Evolutionary conservation across 805 yeast species (phyloP), one percentile per base, ranked within the genome.

Genomic region (Henningerozyma blattae): DNA sequence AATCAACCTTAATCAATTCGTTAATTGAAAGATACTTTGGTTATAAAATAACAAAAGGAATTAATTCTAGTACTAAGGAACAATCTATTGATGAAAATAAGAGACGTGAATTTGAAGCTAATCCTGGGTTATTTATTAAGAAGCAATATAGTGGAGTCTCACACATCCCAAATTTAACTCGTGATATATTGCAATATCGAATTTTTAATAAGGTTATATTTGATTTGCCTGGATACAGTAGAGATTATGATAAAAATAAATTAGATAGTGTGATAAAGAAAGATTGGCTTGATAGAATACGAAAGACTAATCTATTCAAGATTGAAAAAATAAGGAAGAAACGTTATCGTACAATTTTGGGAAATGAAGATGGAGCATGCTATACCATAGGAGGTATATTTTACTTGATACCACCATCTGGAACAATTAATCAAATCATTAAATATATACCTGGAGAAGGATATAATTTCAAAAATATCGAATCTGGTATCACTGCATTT

Each of bases 101-200:
- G 3, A 18, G 27, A 28, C 13, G 29, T 20, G 4, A 13, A 26
- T 6, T 12, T 10, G 5, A 10, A 12, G 7, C 12, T 12, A 24
- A 12, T 24, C 10, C 12, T 24, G 36, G 34, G n/a, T 27, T 32
- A 9, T 39, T 36, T 18, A 18, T 36, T 9, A 43, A 38, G 22
- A 17, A n/a, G 8, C 55, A 55, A 18, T 39, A 38, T 5, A 49
- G 53, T 1, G 66, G 65, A 2, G 62, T 62, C 0, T 61, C 64
- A 1, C 57, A 56, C 34, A 55, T 78, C 30, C 94, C 94, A 0
- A 85, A 85, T 18, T 72, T 76, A 50, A 85, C 95, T 0, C 65
- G 83, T 46, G 66, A 62, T 3, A 45, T 65, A 12, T 65, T 70
- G 35, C 58, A 54, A 4, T 70, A 56, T 41, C 46, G 53, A 6